Conservation (phyloP, 495 filamentous ascomycete species). For the Neurospora sp. region DNA sequence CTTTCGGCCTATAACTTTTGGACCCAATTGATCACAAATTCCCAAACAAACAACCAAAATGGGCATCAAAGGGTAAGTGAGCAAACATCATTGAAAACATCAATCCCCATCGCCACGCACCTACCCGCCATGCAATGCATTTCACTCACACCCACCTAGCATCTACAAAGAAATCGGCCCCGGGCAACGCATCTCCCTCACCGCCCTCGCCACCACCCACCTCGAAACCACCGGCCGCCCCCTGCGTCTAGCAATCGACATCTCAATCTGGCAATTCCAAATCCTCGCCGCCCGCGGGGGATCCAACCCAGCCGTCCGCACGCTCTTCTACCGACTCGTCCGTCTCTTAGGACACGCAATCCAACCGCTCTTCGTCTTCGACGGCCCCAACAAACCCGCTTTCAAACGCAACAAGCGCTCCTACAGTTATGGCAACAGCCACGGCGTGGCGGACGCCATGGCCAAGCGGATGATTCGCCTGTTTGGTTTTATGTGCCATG, state of each 20-base stretch:
- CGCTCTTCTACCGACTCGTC: slow-evolving; percentile 83
- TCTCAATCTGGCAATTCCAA: slow-evolving; percentile 97
- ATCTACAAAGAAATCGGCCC: slow-evolving; percentile 83
- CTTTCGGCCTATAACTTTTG: too few species aligned
- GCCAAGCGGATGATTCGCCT: slow-evolving; percentile 72
- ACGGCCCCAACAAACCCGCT: slow-evolving; percentile 78
- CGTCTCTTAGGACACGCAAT: slow-evolving; percentile 73
- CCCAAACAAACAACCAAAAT: too few species aligned
- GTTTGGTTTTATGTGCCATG: slow-evolving; percentile 77
- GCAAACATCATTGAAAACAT: not conserved
- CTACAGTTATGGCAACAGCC: slow-evolving; percentile 28
- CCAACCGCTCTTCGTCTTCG: slow-evolving; percentile 90
- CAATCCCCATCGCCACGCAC: not conserved
- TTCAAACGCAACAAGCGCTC: slow-evolving; percentile 79
- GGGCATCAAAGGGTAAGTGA: slow-evolving; percentile 51
- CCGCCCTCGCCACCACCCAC: slow-evolving; percentile 69
- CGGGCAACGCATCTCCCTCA: slow-evolving; percentile 70
- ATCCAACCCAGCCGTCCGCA: slow-evolving; percentile 81
- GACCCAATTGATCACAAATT: too few species aligned
- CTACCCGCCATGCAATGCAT: not conserved
- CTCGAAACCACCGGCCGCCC: slow-evolving; percentile 61
- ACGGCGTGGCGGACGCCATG: slow-evolving; percentile 40
- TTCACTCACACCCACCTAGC: slow-evolving; percentile 30
- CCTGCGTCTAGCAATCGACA: slow-evolving; percentile 83
- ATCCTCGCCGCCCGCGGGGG: slow-evolving; percentile 76